Conservation (phyloP, 2,329 filamentous ascomycete genomes). For the Exophiala dermatitidis region DNA sequence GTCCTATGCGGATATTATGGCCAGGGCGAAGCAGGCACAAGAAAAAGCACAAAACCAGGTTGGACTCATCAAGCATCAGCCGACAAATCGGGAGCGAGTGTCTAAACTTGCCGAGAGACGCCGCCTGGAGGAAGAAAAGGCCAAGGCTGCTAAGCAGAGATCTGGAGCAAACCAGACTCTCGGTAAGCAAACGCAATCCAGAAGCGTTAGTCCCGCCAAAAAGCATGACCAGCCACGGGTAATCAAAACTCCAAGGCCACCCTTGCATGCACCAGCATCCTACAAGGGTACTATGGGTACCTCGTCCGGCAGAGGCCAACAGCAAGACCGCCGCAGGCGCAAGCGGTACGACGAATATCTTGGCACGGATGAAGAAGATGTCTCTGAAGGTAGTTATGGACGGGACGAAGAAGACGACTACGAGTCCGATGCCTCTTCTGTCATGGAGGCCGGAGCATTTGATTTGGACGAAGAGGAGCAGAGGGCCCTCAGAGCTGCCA, state of each 20-base stretch:
- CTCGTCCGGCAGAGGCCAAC: conserved; percentile 29
- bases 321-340: conserved; percentile 28
- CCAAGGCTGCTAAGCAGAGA: conserved; percentile 35
- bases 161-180: conserved; percentile 28
- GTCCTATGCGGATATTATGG: conserved; percentile 55
- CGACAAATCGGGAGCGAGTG: conserved; percentile 47
- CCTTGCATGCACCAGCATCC: conserved; percentile 22
- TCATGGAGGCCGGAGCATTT: conserved; percentile 45
- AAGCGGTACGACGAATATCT: conserved; percentile 35
- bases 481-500: conserved; percentile 36
- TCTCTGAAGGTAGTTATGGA: conserved; percentile 33
- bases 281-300: conserved; percentile 41
- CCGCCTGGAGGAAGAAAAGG: conserved; percentile 39
- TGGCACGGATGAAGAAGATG: conserved; percentile 44
- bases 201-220: conserved; percentile 26
- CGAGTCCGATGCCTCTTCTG: conserved; percentile 42
- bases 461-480: conserved; percentile 43
- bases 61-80: conserved; percentile 52
- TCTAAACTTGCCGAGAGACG: conserved; percentile 46
- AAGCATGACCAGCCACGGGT: conserved; percentile 30
- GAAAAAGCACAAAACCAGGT: conserved; percentile 35
- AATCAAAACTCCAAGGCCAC: conserved; percentile 16
- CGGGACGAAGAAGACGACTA: conserved; percentile 36
- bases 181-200: conserved; percentile 13
- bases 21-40: conserved; percentile 47